Percentiles rank a stretch among this genome's conserved stretches.
phyloP scores from a whole-genome alignment of 75 land plant species.

The Pinus albicaulis region DNA sequence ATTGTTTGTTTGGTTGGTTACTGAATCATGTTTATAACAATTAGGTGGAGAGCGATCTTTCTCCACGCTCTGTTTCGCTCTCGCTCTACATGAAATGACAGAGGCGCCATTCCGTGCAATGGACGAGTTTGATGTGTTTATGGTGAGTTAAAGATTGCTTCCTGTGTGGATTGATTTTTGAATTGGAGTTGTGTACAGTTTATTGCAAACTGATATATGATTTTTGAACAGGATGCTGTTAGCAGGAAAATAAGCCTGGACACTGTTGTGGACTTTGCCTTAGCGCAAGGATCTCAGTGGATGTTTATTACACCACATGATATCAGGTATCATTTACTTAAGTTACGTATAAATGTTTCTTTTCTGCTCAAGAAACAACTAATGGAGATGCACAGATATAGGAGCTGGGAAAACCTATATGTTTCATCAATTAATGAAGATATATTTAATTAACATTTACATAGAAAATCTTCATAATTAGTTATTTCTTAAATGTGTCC shows the following conservation, averaged over 20 bases:
- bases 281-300: conserved; percentile 93
- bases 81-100: conserved; percentile 97
- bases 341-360: background rate
- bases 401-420: background rate
- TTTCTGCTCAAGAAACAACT: background rate
- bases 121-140: conserved; percentile 99
- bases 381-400: background rate
- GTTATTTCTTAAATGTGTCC: too few relatives aligned
- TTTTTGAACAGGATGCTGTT: conserved; percentile 72
- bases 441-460: too few relatives aligned
- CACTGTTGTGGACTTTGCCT: conserved; percentile 85
- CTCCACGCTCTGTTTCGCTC: conserved; percentile 91
- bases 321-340: conserved; percentile 54
- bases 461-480: too few relatives aligned
- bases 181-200: background rate
- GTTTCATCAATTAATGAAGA: too few relatives aligned
- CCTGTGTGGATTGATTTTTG: background rate
- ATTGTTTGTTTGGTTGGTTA: background rate
- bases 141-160: conserved; percentile 44
- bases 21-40: background rate
- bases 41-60: conserved; percentile 97
- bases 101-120: conserved; percentile 99
- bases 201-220: background rate
- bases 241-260: conserved; percentile 96
- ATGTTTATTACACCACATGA: conserved; percentile 98